Conservation (phyloP, 805 yeast genomes). For the Zygoascus flipseniorum region DNA sequence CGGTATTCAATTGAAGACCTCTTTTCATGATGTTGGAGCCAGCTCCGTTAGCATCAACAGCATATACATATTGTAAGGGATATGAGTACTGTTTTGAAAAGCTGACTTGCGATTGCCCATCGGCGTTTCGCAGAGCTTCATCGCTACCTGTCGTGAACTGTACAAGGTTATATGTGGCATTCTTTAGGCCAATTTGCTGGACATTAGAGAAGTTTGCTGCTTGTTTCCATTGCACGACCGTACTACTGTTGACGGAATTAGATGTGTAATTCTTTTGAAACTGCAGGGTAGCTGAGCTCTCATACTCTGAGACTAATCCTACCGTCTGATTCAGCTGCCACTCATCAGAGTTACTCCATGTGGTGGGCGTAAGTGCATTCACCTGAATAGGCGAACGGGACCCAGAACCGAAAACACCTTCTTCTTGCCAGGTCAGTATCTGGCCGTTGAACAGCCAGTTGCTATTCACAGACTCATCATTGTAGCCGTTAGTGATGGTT, state of each 20-base stretch:
- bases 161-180: not conserved
- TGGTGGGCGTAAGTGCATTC: not conserved
- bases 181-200: not conserved
- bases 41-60: not conserved
- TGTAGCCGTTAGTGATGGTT: conserved; percentile 8
- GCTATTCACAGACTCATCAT: conserved; percentile 6
- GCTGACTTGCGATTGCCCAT: not conserved
- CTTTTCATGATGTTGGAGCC: not conserved
- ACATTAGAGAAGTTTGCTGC: not conserved
- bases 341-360: not conserved
- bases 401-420: conserved; percentile 18
- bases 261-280: not conserved
- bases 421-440: conserved; percentile 24
- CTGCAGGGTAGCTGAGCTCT: not conserved
- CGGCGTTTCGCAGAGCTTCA: not conserved
- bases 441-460: conserved; percentile 28
- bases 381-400: not conserved
- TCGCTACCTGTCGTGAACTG: not conserved
- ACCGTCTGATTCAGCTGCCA: not conserved
- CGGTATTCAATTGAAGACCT: not conserved
- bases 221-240: not conserved
- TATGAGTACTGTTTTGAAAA: not conserved
- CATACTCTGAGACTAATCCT: not conserved
- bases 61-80: not conserved
- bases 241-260: not conserved